A percentile compares a stretch with the other conserved stretches of the same genome.
Conservation (phyloP, 495 filamentous ascomycete species). For the Letharia lupina region DNA sequence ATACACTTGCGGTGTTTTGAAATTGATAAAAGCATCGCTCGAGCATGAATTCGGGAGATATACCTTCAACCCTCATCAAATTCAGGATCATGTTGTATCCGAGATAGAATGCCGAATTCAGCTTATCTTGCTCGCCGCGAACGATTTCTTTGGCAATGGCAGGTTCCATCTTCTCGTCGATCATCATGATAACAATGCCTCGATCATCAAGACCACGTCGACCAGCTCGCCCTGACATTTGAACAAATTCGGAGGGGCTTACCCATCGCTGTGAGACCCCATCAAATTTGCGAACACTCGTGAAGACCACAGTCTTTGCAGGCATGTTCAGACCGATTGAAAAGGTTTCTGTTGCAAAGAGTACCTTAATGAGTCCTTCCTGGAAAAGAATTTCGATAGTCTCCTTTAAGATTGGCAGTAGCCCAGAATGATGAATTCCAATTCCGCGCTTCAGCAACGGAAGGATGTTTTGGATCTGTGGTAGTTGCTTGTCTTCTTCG, state of each 20-base stretch:
- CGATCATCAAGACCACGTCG: slow-evolving; percentile 95
- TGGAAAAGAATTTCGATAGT: slow-evolving; percentile 99
- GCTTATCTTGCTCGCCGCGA: slow-evolving; percentile 86
- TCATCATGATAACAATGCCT: slow-evolving; percentile 99
- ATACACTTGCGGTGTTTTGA: slow-evolving; percentile 82
- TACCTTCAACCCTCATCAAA: slow-evolving; percentile 87
- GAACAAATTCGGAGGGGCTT: slow-evolving; percentile 92
- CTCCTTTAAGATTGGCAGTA: slow-evolving; percentile 94
- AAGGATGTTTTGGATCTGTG: slow-evolving; percentile 85
- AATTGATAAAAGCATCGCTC: slow-evolving; percentile 97
- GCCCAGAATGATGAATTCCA: slow-evolving; percentile 92
- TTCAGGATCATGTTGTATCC: slow-evolving; percentile 99
- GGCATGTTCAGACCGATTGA: slow-evolving; percentile 99
- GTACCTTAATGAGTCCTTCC: slow-evolving; percentile 92
- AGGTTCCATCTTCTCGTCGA: slow-evolving; percentile 95
- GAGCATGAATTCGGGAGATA: slow-evolving; percentile 94
- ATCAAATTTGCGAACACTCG: slow-evolving; percentile 90
- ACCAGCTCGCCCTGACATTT: slow-evolving; percentile 96
- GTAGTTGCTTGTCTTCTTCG: slow-evolving; percentile 77
- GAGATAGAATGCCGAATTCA: slow-evolving; percentile 95
- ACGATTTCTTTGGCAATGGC: slow-evolving; percentile 86
- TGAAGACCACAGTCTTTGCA: slow-evolving; percentile 97
- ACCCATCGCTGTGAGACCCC: slow-evolving; percentile 74
- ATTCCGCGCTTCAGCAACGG: slow-evolving; percentile 86
- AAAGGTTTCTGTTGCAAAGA: slow-evolving; percentile 97